Evolutionary conservation across 768 basidiomycete genomes (phyloP).

Genomic region (Cyclocybe aegerita): DNA sequence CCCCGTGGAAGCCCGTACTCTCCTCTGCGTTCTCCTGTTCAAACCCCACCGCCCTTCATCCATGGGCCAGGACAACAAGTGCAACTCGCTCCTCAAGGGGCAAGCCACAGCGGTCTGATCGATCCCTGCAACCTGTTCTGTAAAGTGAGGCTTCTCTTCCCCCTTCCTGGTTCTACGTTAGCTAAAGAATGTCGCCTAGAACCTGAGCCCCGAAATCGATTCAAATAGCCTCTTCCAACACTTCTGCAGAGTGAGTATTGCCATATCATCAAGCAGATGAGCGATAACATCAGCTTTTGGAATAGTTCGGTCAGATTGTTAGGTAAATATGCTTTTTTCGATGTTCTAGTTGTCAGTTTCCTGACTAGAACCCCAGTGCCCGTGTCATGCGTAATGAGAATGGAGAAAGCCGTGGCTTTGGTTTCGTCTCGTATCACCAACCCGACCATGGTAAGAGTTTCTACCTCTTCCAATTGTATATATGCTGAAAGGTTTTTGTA

Average conservation of each 20-base stretch:
- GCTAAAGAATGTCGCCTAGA: constrained; percentile 41
- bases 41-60: constrained; percentile 55
- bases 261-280: constrained; percentile 6
- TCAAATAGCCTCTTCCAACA: constrained; percentile 82
- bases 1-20: constrained; percentile 55
- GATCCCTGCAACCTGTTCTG: constrained; percentile 91
- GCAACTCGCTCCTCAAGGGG: constrained; percentile 70
- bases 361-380: constrained; percentile 48
- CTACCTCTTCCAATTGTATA: constrained; percentile 6
- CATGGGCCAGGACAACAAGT: constrained; percentile 92
- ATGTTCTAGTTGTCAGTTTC: constrained; percentile 1
- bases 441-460: constrained; percentile 69
- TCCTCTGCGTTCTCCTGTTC: constrained; percentile 41
- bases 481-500: not conserved
- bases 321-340: constrained; percentile 48
- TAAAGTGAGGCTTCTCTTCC: constrained; percentile 51
- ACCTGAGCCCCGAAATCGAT: constrained; percentile 81
- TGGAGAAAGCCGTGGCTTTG: constrained; percentile 84
- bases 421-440: constrained; percentile 85
- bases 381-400: constrained; percentile 88
- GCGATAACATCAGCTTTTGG: constrained; percentile 12
- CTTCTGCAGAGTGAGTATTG: constrained; percentile 67
- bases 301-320: constrained; percentile 84
- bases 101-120: constrained; percentile 85
- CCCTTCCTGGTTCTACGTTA: constrained; percentile 5